Base-by-base conservation (phyloP, 2,329 filamentous ascomycete species). In the Alternaria viburni region DNA sequence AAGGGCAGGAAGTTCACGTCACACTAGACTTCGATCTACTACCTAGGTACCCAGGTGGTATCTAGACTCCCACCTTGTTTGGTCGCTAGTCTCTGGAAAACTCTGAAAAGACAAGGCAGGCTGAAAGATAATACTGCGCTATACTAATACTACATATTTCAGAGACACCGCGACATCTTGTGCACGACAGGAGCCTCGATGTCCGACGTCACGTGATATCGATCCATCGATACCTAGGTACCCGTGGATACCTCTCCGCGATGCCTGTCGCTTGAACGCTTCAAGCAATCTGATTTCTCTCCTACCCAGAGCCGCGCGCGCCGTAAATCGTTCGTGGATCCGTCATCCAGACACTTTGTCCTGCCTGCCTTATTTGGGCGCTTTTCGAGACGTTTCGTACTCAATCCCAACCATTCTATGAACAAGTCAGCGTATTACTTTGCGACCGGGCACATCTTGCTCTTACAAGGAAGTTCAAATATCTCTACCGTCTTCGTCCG, bases 381-480 rank as follows among this genome's bases (percentile, higher is more conserved):
- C 41, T 44, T 11, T 6, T 19, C 41, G 19, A 10, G 6, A 54
- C 25, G 1, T 30, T 7, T 17, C 51, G 23, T 47, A n/a, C 4
- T 6, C 19, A 0, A n/a, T 47, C 21, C 4, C n/a, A 15, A 6
- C 12, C 10, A 9, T 47, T 25, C 26, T 28, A 9, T 15, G 17
- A 1, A 26, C 10, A 4, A 41, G 49, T 54, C 43, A 59, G 21
- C 17, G 1, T 36, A 47, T 19, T 15, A 6, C n/a, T 23, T 1
- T 52, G 11, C 6, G 6, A 25, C 17, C 13, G 19, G 19, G 21
- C 19, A 21, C 10, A 3, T 4, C 9, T 15, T 52, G 17, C 0
- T 23, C 26, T 55, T 59, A 49, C 56, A 59, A 3, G 56, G 3
- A 32, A 63, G 56, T 13, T 63, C 56, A n/a, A 30, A 56, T 5